Evolutionary conservation across 1,284 basidiomycete genomes (phyloP), one percentile per base, ranked within the genome.

Genomic region (Moesziomyces aphidis): DNA sequence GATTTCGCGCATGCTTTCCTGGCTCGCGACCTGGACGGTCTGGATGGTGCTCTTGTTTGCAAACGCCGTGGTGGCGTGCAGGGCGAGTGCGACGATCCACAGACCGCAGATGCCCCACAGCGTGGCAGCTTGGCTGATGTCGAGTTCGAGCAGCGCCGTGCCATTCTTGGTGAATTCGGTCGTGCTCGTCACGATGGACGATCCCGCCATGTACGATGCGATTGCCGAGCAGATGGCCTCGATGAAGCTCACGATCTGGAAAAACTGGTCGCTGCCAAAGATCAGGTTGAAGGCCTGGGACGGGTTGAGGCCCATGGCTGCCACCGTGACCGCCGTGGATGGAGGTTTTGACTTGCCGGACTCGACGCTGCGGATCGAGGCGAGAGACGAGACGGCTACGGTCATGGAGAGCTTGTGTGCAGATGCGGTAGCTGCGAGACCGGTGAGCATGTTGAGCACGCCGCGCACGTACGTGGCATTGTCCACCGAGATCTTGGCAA

Each of bases 321-420:
- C 61, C 10, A 55, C 61, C 4, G 65, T 54, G 22, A 65, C 49
- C 6, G 71, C 65, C 1, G 65, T n/a, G 6, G 56, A 58, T 5
- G 65, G 61, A 0, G 70, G 56, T 24, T 57, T 63, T 11, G 54
- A 50, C 0, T 54, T 43, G 11, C 61, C 61, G 8, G 67, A 52
- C 4, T 49, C 53, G 28, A 42, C 50, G 13, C 49, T 54, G 19
- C 31, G 47, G 28, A 55, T 45, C 4, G 71, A 64, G 6, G 65
- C 55, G 34, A 73, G 23, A 2, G 65, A 61, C 21, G 65, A 51
- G 2, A 73, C 71, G 24, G 71, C 71, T 17, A 73, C 71, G 24
- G 65, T 69, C 71, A 73, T 73, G 23, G 61, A 64, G 13, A 73
- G 65, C n/a, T 73, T 73, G 50, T 73, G 71, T 5, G 71, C 71